Percentiles rank a stretch among this genome's conserved stretches.
Conservation (phyloP, 441 rosid species). For the Kokia cookei region DNA sequence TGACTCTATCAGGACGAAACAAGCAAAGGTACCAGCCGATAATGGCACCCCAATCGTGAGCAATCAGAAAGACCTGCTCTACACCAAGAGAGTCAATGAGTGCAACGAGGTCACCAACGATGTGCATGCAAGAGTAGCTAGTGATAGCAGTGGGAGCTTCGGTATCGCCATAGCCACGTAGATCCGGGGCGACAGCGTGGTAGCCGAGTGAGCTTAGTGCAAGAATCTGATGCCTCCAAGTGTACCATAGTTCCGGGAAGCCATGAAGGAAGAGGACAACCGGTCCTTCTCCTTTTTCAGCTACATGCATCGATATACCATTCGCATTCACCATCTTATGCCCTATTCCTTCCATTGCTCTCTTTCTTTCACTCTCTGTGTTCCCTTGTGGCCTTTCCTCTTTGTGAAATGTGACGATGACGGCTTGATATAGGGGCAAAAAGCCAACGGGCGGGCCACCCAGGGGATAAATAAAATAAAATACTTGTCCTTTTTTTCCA, state of each 20-base stretch:
- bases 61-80: conserved; percentile 56
- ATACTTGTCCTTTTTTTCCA: no score
- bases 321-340: conserved; percentile 50
- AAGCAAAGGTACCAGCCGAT: conserved; percentile 71
- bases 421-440: not conserved
- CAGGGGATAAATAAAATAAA: no score
- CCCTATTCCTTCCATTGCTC: conserved; percentile 38
- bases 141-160: conserved; percentile 41
- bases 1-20: conserved; percentile 59
- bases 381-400: not conserved
- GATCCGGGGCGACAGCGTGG: conserved; percentile 72
- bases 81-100: conserved; percentile 51
- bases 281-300: conserved; percentile 62
- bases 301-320: conserved; percentile 72
- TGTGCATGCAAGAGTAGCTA: conserved; percentile 48
- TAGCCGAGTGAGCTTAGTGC: conserved; percentile 53
- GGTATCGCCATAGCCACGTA: conserved; percentile 71
- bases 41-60: conserved; percentile 74
- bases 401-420: not conserved
- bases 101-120: conserved; percentile 57
- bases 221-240: conserved; percentile 78
- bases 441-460: not conserved
- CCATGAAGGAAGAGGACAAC: conserved; percentile 68
- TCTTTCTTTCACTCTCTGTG: not conserved
- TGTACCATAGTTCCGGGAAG: conserved; percentile 80